Conservation (phyloP, 2,329 filamentous ascomycete genomes). For the Beauveria caledonica region DNA sequence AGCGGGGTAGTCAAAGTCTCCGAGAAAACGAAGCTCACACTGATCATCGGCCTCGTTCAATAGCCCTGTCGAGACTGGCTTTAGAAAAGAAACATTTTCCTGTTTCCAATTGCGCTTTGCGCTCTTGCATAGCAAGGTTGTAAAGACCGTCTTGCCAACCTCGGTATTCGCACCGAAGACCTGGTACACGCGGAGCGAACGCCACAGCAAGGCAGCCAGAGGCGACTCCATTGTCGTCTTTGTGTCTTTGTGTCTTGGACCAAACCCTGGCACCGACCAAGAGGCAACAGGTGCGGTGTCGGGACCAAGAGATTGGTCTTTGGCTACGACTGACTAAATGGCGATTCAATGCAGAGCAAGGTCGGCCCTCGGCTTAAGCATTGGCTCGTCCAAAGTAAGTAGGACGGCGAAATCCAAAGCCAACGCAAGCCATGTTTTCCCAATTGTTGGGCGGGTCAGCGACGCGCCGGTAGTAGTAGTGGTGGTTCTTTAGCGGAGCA, state of each 20-base stretch:
- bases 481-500: constrained; percentile 2
- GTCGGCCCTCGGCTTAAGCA: constrained; percentile 5
- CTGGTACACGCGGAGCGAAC: constrained; percentile 60
- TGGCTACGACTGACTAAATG: background rate
- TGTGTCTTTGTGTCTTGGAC: background rate
- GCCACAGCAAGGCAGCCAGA: constrained; percentile 56
- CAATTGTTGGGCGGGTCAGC: constrained; percentile 10
- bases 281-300: background rate
- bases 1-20: background rate
- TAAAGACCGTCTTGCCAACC: constrained; percentile 77
- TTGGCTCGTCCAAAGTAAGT: background rate
- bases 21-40: constrained; percentile 34
- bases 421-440: background rate
- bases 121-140: constrained; percentile 61
- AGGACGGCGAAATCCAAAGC: background rate
- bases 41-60: constrained; percentile 60
- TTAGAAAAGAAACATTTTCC: constrained; percentile 57
- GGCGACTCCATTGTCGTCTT: constrained; percentile 30
- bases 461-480: background rate
- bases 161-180: constrained; percentile 79
- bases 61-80: constrained; percentile 74
- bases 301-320: background rate
- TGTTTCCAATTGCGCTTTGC: constrained; percentile 37
- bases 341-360: background rate
- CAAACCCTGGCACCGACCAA: background rate